These are phyloP conservation scores for Candida nonsorbophila DNA, from an alignment of 805 yeast genomes.

Conservation along the genomic window DNA sequence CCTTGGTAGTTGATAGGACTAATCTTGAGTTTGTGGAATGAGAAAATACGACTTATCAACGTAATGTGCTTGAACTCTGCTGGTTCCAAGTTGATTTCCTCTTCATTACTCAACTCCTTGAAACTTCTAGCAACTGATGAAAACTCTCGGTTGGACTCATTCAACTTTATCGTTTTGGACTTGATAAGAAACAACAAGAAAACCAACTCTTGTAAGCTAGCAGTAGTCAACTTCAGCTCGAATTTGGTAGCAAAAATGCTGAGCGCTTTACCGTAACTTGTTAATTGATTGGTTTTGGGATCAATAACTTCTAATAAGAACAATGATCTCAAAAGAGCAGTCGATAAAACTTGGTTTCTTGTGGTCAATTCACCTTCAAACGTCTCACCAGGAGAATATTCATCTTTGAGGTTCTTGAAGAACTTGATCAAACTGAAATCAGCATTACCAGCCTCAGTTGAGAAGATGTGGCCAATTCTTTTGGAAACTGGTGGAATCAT, in stretches of 20 bases:
- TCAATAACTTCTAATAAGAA: constrained; percentile 46
- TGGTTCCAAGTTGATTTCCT: constrained; percentile 34
- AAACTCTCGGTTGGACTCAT: constrained; percentile 30
- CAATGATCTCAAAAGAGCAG: constrained; percentile 50
- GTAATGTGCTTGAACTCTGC: constrained; percentile 32
- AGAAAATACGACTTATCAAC: constrained; percentile 31
- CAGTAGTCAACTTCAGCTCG: constrained; percentile 8
- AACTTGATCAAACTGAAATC: constrained; percentile 21
- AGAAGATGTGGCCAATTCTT: constrained; percentile 20
- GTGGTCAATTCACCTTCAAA: constrained; percentile 23
- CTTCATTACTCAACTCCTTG: constrained; percentile 18
- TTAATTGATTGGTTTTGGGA: constrained; percentile 35
- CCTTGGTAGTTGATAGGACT: constrained; percentile 55
- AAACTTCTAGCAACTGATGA: constrained; percentile 26
- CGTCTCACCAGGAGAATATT: constrained; percentile 9
- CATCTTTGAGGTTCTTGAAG: constrained; percentile 16
- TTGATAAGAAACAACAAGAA: constrained; percentile 42
- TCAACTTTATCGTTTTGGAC: constrained; percentile 31
- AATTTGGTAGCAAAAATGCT: constrained; percentile 20
- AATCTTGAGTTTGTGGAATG: constrained; percentile 29
- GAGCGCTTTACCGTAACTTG: constrained; percentile 49
- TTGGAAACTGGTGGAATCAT: constrained; percentile 48
- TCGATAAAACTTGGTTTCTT: constrained; percentile 49
- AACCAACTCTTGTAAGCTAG: constrained; percentile 36
- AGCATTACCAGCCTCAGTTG: constrained; percentile 7